phyloP scores from a whole-genome alignment of 208 protist genomes.

The Balamuthia mandrillaris region DNA sequence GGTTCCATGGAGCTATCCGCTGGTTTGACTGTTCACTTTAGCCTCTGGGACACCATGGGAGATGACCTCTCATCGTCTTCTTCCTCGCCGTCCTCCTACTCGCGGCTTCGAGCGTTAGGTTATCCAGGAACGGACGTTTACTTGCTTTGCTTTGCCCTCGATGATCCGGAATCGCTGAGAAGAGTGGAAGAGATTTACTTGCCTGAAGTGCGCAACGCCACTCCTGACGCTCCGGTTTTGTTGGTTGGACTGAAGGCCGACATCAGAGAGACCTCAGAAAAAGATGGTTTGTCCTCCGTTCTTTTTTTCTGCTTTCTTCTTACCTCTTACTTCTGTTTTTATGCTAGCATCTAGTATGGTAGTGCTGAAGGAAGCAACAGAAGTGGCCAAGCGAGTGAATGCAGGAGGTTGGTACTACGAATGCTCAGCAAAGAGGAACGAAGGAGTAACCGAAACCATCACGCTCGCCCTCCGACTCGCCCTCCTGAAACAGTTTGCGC shows the following conservation, averaged over 20 bases:
- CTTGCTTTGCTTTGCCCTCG: constrained; percentile 81
- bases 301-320: not conserved
- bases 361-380: not conserved
- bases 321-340: not conserved
- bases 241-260: constrained; percentile 92
- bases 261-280: constrained; percentile 49
- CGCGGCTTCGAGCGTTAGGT: constrained; percentile 81
- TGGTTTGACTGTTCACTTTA: not conserved
- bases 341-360: not conserved
- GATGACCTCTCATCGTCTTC: not conserved
- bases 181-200: constrained; percentile 82
- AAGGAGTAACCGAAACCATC: not conserved
- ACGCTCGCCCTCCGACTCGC: not conserved
- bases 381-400: not conserved
- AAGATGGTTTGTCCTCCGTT: not conserved
- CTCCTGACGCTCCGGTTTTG: constrained; percentile 79
- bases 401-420: not conserved
- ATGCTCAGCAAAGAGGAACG: not conserved
- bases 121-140: constrained; percentile 81
- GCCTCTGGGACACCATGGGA: not conserved
- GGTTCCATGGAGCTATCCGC: not conserved
- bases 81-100: constrained; percentile 73
- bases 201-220: constrained; percentile 76
- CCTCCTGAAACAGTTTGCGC: not conserved
- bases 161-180: constrained; percentile 68